A percentile compares a stretch with the other conserved stretches of the same genome.
Evolutionary conservation across 176 grass and related monocot genomes (phyloP).

Genomic region (Oryza longistaminata): DNA sequence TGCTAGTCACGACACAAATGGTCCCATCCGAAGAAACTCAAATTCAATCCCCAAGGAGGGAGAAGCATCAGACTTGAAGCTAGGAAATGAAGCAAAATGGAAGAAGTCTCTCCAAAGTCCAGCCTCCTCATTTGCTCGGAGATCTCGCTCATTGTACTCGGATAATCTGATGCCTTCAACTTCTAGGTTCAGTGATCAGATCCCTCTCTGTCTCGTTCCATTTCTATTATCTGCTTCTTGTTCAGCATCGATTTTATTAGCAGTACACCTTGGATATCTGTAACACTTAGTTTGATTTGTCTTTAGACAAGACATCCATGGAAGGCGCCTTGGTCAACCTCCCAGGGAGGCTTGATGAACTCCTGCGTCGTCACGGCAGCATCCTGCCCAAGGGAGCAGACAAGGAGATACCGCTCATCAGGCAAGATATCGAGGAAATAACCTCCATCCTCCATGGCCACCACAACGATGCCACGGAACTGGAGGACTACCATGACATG

Average conservation of each 20-base stretch:
- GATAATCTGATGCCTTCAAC: background rate
- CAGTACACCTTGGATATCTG: background rate
- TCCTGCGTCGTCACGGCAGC: background rate
- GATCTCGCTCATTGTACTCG: background rate
- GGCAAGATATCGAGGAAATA: slow-evolving; percentile 10
- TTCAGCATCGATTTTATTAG: background rate
- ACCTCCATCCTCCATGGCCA: background rate
- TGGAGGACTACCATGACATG: background rate
- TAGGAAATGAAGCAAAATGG: background rate
- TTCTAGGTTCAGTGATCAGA: background rate
- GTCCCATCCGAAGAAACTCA: no score
- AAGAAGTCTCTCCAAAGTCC: background rate
- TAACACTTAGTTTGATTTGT: background rate
- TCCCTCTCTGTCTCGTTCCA: no score
- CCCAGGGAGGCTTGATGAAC: background rate
- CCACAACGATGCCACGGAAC: background rate
- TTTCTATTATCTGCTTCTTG: background rate
- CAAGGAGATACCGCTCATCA: slow-evolving; percentile 19
- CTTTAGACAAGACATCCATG: background rate
- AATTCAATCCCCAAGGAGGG: background rate
- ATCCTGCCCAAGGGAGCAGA: slow-evolving; percentile 7
- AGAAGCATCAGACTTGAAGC: background rate
- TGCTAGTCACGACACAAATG: no score
- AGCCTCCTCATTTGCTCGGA: background rate
- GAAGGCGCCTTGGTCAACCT: slow-evolving; percentile 6